Percentiles rank a stretch among this genome's conserved stretches.
These are phyloP conservation scores for Pyrenula massariospora DNA, from an alignment of 495 filamentous ascomycete genomes.

Conservation along the genomic window DNA sequence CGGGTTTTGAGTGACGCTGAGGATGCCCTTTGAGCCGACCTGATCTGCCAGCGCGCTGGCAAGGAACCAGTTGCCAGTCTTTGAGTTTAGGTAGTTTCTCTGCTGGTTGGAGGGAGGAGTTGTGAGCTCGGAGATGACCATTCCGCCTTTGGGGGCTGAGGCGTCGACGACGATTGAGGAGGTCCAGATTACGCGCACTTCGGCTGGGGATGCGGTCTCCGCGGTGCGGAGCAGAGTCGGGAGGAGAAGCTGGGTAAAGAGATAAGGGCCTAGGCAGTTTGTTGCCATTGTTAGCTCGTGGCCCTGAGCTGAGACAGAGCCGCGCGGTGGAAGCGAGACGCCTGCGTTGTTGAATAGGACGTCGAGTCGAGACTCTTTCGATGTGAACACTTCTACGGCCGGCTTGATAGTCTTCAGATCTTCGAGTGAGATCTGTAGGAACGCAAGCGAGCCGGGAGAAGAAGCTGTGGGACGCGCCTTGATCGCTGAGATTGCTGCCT, in stretches of 20 bases:
- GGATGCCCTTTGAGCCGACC: slow-evolving; percentile 16
- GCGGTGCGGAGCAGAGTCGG: slow-evolving; percentile 15
- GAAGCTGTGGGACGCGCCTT: slow-evolving; percentile 3
- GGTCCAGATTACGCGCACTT: slow-evolving; percentile 23
- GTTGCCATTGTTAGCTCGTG: slow-evolving; percentile 26
- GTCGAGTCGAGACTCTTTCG: slow-evolving; percentile 30
- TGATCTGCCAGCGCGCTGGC: slow-evolving; percentile 21
- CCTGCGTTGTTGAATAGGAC: slow-evolving; percentile 48
- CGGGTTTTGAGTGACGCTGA: slow-evolving; percentile 22
- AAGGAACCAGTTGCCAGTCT: slow-evolving; percentile 28
- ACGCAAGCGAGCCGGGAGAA: slow-evolving; percentile 21
- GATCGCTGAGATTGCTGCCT: slow-evolving; percentile 22
- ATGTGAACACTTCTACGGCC: slow-evolving; percentile 26
- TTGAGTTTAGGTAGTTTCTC: slow-evolving; percentile 27
- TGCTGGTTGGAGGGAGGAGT: slow-evolving; percentile 8
- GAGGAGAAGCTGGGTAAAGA: slow-evolving; percentile 21
- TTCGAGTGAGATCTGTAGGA: slow-evolving; percentile 30
- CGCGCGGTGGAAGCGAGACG: slow-evolving; percentile 20
- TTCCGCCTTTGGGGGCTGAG: slow-evolving; percentile 10
- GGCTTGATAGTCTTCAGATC: slow-evolving; percentile 38
- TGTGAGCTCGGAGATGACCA: slow-evolving; percentile 14
- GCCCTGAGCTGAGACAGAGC: slow-evolving; percentile 19
- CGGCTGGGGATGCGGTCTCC: slow-evolving; percentile 1
- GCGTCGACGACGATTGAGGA: slow-evolving; percentile 13
- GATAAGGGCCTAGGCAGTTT: slow-evolving; percentile 23